Base-by-base conservation (phyloP, 805 yeast genomes). In the Yarrowia deformans region DNA sequence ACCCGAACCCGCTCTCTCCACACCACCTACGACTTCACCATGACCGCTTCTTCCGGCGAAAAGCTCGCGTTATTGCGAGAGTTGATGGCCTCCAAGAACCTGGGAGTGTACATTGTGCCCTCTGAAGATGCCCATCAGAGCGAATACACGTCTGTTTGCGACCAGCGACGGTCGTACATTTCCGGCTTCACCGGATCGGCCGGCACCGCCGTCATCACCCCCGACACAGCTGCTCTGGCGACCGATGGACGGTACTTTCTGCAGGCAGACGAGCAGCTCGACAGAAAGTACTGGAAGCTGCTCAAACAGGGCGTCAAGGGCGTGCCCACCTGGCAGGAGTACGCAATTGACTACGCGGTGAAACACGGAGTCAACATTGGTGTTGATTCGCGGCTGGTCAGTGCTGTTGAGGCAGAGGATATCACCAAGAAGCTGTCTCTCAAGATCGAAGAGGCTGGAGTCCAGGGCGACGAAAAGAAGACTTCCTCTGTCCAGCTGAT, bases 201-300 rank as follows among this genome's bases (percentile, higher is more conserved):
- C 1, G 99, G 98, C 32, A 81, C 91, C 29, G 98, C 97, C 0
- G 84, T 95, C n/a, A 84, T 94, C 19, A 88, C 97, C 5, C 76
- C 81, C 54, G 82, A 83, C 68, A 85, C 86, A 58, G 96, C 97
- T 14, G 90, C 90, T 0, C 80, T 95, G 64, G 87, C 97, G 9
- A 95, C 99, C 0, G 99, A 95, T 79, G 98, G 98, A 1, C 84
- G 99, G 72, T 95, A 95, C 80, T 95, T 92, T 78, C 81, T 91
- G 70, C 99, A 95, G 79, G 98, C 98, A 0, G 86, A 84, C 29
- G 86, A 88, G 70, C 95, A 95, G 79, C 81, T 95, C 69, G 96
- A 91, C 76, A 19, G 14, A 7, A 75, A 79, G 46, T 87, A 87
- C 75, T 95, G 98, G 98, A 78, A 80, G 1, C 79, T 95, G 56